These are phyloP conservation scores for Tolypocladium inflatum DNA, from an alignment of 2,329 filamentous ascomycete species.

Conservation along the genomic window DNA sequence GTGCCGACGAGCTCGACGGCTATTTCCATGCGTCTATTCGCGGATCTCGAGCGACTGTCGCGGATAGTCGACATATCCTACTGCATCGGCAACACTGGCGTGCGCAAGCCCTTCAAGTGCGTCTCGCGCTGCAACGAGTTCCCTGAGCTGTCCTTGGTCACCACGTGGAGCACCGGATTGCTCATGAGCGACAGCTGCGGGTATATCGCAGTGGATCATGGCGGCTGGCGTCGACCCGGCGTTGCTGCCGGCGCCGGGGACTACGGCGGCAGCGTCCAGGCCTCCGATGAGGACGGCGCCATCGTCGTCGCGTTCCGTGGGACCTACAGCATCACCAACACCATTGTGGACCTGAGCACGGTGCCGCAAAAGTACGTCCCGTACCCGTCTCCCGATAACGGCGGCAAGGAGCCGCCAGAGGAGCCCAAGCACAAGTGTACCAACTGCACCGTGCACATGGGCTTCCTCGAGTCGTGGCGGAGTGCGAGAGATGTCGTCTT, in stretches of 20 bases:
- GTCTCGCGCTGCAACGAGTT: constrained; percentile 81
- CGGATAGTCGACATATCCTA: constrained; percentile 90
- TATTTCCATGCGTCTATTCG: constrained; percentile 59
- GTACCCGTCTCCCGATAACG: constrained; percentile 55
- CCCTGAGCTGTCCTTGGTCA: constrained; percentile 65
- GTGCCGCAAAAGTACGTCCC: constrained; percentile 85
- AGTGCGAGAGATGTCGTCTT: constrained; percentile 63
- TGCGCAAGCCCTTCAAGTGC: constrained; percentile 76
- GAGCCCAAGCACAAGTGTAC: constrained; percentile 49
- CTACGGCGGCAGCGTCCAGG: constrained; percentile 9
- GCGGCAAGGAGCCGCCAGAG: constrained; percentile 19
- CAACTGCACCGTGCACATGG: constrained; percentile 88
- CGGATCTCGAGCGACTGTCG: constrained; percentile 77
- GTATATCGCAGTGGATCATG: constrained; percentile 81
- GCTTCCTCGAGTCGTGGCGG: constrained; percentile 80
- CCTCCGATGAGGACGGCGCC: constrained; percentile 15
- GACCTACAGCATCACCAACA: constrained; percentile 89
- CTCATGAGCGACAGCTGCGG: constrained; percentile 86
- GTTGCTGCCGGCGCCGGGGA: background rate
- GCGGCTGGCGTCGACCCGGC: constrained; percentile 11
- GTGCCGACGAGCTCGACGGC: constrained; percentile 1
- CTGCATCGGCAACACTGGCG: constrained; percentile 78
- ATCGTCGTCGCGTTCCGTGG: constrained; percentile 88
- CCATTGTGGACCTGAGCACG: constrained; percentile 81
- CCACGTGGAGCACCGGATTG: constrained; percentile 83